Base-by-base conservation (phyloP, 176 grass and related monocot species). In the Hyparrhenia diplandra region DNA sequence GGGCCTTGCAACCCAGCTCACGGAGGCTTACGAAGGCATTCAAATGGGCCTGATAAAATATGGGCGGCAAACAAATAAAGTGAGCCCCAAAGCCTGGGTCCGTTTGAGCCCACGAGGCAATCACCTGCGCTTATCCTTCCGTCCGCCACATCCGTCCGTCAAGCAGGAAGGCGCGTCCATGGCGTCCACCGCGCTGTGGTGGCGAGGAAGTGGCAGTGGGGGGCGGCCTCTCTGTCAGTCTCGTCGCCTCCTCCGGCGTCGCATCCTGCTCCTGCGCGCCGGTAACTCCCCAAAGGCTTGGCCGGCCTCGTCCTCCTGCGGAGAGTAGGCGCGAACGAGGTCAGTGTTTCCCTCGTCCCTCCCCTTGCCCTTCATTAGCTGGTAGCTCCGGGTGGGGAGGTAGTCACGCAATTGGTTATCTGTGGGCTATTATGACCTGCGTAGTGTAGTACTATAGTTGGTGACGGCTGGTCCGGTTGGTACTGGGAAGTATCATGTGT, bases 121-220 rank as follows among this genome's bases (percentile, higher is more conserved):
- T 32, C 31, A 2, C 31, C 31, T n/a, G n/a, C 54, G 55, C 55
- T 59, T 59, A 59, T 59, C 55, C 55, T 3, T 59, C 10, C n/a
- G 7, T 77, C 34, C 13, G n/a, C 43, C 3, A 13, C 55, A 36
- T 65, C n/a, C n/a, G n/a, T n/a, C n/a, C n/a, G n/a, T n/a, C n/a
- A n/a, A n/a, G n/a, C n/a, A n/a, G n/a, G n/a, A n/a, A n/a, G n/a
- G n/a, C n/a, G n/a, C 52, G 47, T 79, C 81, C 61, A 88, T 88
- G 86, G 86, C 61, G 75, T 74, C 83, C 81, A 21, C 75, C 30
- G 13, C 69, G 5, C 75, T 47, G 29, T 46, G 29, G n/a, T 59
- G 17, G 80, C 58, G n/a, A 47, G 17, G 81, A 45, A 52, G 57
- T 35, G 46, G 80, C 58, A 64, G 59, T 23, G 49, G 80, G n/a